Conservation (phyloP, 352 stramenopile genomes). For the Nothophytophthora sp. region DNA sequence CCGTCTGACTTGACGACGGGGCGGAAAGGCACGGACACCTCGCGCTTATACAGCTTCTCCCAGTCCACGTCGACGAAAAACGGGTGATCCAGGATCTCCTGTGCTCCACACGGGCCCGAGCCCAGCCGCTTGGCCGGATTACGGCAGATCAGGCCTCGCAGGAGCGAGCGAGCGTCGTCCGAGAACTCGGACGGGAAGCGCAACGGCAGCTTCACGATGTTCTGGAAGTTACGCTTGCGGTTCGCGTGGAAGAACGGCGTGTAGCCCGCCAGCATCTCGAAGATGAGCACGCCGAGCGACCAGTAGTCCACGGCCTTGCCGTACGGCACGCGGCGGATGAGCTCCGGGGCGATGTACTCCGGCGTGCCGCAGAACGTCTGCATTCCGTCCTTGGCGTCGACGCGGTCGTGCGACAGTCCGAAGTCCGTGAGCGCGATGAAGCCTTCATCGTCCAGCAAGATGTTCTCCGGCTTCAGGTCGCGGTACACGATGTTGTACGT, state of each 20-base stretch:
- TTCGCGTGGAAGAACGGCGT: slow-evolving; percentile 83
- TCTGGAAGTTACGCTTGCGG: slow-evolving; percentile 86
- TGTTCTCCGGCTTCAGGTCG: slow-evolving; percentile 88
- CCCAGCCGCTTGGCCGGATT: slow-evolving; percentile 77
- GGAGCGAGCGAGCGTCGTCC: slow-evolving; percentile 67
- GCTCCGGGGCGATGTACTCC: slow-evolving; percentile 84
- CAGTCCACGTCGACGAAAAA: slow-evolving; percentile 83
- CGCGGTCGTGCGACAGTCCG: slow-evolving; percentile 78
- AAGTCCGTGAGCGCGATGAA: slow-evolving; percentile 91
- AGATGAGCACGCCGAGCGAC: slow-evolving; percentile 85
- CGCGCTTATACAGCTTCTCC: slow-evolving; percentile 79
- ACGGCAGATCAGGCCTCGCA: slow-evolving; percentile 75
- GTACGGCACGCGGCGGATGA: slow-evolving; percentile 76
- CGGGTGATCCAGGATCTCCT: slow-evolving; percentile 85
- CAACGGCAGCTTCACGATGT: slow-evolving; percentile 80
- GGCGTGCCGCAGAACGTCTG: slow-evolving; percentile 85
- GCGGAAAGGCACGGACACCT: slow-evolving; percentile 63
- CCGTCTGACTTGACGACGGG: slow-evolving; percentile 71
- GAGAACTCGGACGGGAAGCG: slow-evolving; percentile 79
- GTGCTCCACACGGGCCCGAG: slow-evolving; percentile 59
- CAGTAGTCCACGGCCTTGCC: slow-evolving; percentile 88
- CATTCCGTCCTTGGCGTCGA: slow-evolving; percentile 77
- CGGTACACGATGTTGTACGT: slow-evolving; percentile 88
- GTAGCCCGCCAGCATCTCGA: slow-evolving; percentile 81
- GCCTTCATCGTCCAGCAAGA: slow-evolving; percentile 81